phyloP scores from a whole-genome alignment of 345 rosid genomes.

The Corymbia maculata region DNA sequence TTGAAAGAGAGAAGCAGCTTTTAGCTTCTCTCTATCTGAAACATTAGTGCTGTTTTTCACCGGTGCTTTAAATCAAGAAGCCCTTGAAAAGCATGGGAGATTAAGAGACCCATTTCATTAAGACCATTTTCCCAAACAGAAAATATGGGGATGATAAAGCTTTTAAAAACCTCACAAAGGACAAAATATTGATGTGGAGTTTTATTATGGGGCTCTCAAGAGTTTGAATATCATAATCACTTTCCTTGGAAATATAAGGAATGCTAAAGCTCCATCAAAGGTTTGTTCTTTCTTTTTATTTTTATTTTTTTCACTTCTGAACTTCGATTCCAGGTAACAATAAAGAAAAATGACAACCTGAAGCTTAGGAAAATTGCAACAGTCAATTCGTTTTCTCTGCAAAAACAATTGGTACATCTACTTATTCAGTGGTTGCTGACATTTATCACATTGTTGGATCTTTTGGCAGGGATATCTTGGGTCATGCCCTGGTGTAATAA shows the following conservation, averaged over 20 bases:
- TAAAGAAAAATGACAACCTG: neutral
- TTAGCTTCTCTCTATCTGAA: neutral
- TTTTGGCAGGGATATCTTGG: neutral
- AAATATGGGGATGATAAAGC: neutral
- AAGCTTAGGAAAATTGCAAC: neutral
- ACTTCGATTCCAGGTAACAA: neutral
- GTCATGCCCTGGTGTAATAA: neutral
- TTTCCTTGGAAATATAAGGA: neutral
- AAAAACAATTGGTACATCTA: neutral
- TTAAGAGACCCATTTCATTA: neutral
- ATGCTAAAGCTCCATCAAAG: neutral
- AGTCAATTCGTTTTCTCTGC: neutral
- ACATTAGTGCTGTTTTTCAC: neutral
- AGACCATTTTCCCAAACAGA: neutral
- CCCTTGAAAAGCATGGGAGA: neutral
- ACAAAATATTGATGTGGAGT: neutral
- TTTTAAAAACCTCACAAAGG: neutral
- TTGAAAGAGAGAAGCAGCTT: neutral
- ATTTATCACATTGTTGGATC: neutral
- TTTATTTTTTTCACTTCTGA: neutral
- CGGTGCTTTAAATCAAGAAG: accelerated
- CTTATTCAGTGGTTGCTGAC: neutral
- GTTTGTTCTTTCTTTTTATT: neutral
- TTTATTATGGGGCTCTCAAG: neutral
- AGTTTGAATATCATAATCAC: accelerated